phyloP scores from a whole-genome alignment of 73 alveolate genomes.

The Tetrahymena malaccensis region DNA sequence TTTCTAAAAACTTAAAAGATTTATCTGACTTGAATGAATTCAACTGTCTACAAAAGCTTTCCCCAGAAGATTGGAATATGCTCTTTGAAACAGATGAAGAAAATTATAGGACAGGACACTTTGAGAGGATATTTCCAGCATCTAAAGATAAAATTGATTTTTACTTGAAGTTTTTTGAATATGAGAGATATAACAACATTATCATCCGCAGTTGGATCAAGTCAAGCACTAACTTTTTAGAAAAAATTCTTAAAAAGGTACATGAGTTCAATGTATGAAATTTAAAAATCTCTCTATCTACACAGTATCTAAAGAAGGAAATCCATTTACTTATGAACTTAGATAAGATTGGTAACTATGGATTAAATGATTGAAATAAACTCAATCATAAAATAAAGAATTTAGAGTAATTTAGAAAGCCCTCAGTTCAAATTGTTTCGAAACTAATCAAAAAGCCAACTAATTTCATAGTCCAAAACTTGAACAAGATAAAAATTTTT shows the following conservation, averaged over 20 bases:
- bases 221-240: neutral
- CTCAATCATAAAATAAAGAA: too few species aligned
- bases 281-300: neutral
- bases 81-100: conserved; percentile 16
- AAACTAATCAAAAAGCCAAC: too few species aligned
- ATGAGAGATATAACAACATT: neutral
- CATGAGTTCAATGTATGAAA: neutral
- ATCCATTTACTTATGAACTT: too few species aligned
- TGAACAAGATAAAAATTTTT: too few species aligned
- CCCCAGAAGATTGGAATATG: neutral
- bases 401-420: too few species aligned
- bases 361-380: too few species aligned
- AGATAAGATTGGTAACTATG: too few species aligned
- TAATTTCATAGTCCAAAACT: too few species aligned
- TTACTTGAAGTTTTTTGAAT: neutral
- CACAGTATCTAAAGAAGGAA: too few species aligned
- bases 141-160: neutral
- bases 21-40: neutral
- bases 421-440: too few species aligned
- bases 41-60: neutral
- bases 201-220: neutral
- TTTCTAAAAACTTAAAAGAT: neutral
- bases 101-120: neutral
- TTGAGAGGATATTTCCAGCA: neutral
- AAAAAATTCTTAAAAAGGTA: neutral